Base-by-base conservation (phyloP, 352 stramenopile genomes). In the Globisporangium yorkense region DNA sequence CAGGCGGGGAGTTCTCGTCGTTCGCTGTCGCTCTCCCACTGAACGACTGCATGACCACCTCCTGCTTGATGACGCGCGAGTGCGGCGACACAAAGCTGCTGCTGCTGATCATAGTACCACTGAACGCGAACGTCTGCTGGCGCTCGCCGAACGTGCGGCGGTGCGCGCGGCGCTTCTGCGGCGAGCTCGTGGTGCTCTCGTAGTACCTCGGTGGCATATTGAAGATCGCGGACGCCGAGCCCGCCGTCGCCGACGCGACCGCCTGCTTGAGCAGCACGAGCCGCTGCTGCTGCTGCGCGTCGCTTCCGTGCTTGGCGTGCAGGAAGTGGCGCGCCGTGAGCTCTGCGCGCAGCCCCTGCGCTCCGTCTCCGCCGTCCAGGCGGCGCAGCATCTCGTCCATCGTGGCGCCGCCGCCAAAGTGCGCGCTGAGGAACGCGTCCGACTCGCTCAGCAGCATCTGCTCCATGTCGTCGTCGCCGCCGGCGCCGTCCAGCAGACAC, bases 121-220 rank as follows among this genome's bases (percentile, higher is more conserved):
- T 62, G 41, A 89, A 87, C 12, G 62, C 65, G 55, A 93, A 93
- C 40, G 65, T 61, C 40, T 74, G 65, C 5, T 72, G 57, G 15
- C 68, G 77, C 33, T 84, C 74, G 18, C 79, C 80, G 41, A 91
- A 88, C 39, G 75, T 89, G 9, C 82, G 79, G 12, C 63, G 71
- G 51, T 88, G 54, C 3, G 74, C 74, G 21, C 67, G 72, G 7
- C 73, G 77, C 44, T 83, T 80, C 40, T 72, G 66, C 8, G 68
- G 75, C 0, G 70, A 67, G 8, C 62, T 68, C 21, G 71, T 71
- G 1, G 35, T 49, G 18, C 59, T 54, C 27, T 70, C 75, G 33
- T 70, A 72, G 20, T 76, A 80, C 57, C 76, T 80, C 13, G 75
- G 71, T 0, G 75, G 75, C 35, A 86, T 58, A 41, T 59, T 63